Evolutionary conservation across 2,329 filamentous ascomycete species (phyloP).

Genomic region (Orbilia quercus): DNA sequence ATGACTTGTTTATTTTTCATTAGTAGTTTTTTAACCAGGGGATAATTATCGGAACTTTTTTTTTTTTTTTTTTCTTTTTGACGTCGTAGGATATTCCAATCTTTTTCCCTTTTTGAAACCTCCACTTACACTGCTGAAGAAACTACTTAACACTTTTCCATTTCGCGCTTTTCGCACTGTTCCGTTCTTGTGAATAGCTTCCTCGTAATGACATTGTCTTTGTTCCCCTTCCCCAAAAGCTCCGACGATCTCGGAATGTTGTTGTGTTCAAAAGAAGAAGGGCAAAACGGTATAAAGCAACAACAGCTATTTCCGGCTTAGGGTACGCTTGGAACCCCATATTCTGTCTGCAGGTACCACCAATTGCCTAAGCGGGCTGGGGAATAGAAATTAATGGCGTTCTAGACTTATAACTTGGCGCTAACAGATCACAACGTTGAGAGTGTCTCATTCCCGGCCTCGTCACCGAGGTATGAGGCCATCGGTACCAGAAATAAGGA

Average conservation of each 20-base stretch:
- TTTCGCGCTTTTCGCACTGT: background rate
- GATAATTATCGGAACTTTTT: constrained; percentile 17
- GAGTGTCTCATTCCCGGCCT: too few species aligned
- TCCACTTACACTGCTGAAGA: background rate
- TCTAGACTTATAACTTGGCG: too few species aligned
- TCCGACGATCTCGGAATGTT: background rate
- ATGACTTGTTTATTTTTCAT: constrained; percentile 19
- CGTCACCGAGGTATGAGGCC: too few species aligned
- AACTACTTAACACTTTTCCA: too few species aligned
- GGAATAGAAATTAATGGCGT: too few species aligned
- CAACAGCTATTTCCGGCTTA: background rate
- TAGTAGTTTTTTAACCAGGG: constrained; percentile 3
- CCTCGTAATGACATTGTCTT: background rate
- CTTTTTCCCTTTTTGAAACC: background rate
- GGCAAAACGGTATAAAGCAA: background rate
- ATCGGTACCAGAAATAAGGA: too few species aligned
- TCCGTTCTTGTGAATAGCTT: background rate
- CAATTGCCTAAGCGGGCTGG: too few species aligned
- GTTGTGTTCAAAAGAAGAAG: background rate
- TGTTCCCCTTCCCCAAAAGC: background rate
- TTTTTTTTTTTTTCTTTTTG: background rate
- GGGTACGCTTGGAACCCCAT: background rate
- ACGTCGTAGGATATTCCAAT: background rate
- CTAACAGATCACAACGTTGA: too few species aligned
- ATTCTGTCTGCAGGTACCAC: background rate